Evolutionary conservation across 768 basidiomycete genomes (phyloP), one percentile per base, ranked within the genome.

Genomic region (Xerocomellus amylosporus): DNA sequence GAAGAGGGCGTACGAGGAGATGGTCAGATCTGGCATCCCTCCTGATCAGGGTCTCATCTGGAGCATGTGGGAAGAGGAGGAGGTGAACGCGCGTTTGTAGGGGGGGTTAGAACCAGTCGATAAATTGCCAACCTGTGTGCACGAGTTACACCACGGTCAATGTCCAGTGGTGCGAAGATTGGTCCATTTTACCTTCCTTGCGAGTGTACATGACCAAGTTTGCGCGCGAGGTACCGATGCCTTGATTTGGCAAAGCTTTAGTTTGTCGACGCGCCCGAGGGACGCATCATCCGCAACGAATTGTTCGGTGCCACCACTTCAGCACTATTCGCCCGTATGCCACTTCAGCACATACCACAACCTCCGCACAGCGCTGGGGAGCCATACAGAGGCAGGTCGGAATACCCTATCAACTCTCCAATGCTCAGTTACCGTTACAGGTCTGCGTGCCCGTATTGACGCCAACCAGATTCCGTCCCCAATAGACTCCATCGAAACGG

Each of bases 401-500:
- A 41, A n/a, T 19, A 40, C 20, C 28, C 39, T 10, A 33, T 40
- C 38, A 8, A 30, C 31, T 26, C 41, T 20, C 17, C 24, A 8
- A 22, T 54, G 37, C 41, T 64, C 47, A 60, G 33, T 30, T 30
- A 38, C 40, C 26, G 15, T 60, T 47, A 9, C 61, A 88, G 92
- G 93, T 53, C 79, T 90, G 51, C 83, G 90, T 38, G 79, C 87
- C 43, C 83, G 86, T 53, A 92, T 99, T 62, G 91, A 98, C 68
- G 85, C 89, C 8, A 80, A 74, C 61, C 93, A 96, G 66, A 86
- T 98, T 28, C 97, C 97, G n/a, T 95, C 93, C 4, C 88, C 93
- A 22, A 84, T 91, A 15, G 85, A 88, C 39, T 76, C 84, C 13
- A 84, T 89, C 48, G 89, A 92, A 62, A 71, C 77, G 7, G 95